Evolutionary conservation across 2,329 filamentous ascomycete genomes (phyloP), one percentile per base, ranked within the genome.

Genomic region (Periconia digitata): DNA sequence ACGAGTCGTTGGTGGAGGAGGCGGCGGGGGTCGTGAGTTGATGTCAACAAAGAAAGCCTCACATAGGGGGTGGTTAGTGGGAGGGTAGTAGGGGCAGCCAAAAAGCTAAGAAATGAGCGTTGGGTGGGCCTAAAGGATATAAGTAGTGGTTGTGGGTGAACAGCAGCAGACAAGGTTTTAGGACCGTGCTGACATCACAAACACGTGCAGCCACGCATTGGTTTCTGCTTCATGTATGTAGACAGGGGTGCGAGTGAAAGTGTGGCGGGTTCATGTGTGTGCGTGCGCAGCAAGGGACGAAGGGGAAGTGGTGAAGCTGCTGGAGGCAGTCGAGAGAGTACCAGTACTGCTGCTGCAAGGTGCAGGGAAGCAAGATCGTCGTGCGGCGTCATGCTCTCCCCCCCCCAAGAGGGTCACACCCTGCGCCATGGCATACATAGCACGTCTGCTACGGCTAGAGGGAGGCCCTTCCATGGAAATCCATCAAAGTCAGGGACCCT

Each of bases 1-100:
- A 62, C 49, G 56, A 52, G 47, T 43, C n/a, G n/a, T n/a, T n/a
- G n/a, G n/a, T n/a, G n/a, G n/a, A n/a, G n/a, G n/a, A n/a, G n/a
- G n/a, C n/a, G n/a, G n/a, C n/a, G n/a, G n/a, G n/a, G 47, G 53
- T 55, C 56, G 62, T 54, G 50, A 44, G 58, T 44, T 3, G 8
- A 15, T 16, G 37, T 20, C 6, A 50, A 48, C 27, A 32, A 12
- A 27, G 13, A 27, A 27, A 27, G 24, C 24, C 6, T 27, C 7
- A 27, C 24, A 27, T 27, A 7, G 6, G n/a, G 42, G 42, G 43
- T 46, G n/a, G 47, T 18, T 36, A 39, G 18, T 37, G 32, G 3
- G 36, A 29, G 32, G 7, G 23, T 27, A 12, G 42, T 24, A 18
- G 29, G 43, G 36, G 24, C 24, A 27, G 36, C 29, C 40, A 46